Conservation (phyloP, 176 grass and related monocot species). For the Secale cereale region DNA sequence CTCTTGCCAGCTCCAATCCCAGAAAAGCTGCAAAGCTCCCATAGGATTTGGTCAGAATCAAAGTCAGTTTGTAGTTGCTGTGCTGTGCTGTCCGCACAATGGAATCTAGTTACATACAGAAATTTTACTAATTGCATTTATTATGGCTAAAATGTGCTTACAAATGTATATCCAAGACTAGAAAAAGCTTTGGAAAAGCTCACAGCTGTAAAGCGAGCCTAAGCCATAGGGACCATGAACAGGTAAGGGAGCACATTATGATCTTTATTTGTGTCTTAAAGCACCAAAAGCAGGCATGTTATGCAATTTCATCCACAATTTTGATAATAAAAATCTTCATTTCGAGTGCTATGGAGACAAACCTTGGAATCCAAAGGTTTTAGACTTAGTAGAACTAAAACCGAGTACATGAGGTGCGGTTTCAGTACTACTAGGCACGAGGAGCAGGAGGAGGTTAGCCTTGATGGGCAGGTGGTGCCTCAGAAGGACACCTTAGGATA, state of each 20-base stretch:
- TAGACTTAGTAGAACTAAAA: too few species aligned
- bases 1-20: slow-evolving; percentile 99
- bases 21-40: slow-evolving; percentile 68
- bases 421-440: too few species aligned
- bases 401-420: too few species aligned
- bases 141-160: not conserved
- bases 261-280: slow-evolving; percentile 13
- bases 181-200: not conserved
- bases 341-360: too few species aligned
- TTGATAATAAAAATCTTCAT: not conserved
- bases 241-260: slow-evolving; percentile 3
- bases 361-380: too few species aligned
- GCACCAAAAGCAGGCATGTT: not conserved
- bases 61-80: not conserved
- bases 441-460: too few species aligned
- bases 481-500: too few species aligned
- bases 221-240: slow-evolving; percentile 8
- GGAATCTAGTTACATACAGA: not conserved
- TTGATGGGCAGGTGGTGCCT: too few species aligned
- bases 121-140: not conserved
- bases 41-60: slow-evolving; percentile 5
- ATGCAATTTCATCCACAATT: slow-evolving; percentile 9
- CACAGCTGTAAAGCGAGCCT: not conserved
- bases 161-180: not conserved
- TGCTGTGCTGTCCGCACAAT: not conserved